Percentiles rank a stretch among this genome's conserved stretches.
Conservation (phyloP, 176 grass and related monocot genomes). For the Musa schizocarpa region DNA sequence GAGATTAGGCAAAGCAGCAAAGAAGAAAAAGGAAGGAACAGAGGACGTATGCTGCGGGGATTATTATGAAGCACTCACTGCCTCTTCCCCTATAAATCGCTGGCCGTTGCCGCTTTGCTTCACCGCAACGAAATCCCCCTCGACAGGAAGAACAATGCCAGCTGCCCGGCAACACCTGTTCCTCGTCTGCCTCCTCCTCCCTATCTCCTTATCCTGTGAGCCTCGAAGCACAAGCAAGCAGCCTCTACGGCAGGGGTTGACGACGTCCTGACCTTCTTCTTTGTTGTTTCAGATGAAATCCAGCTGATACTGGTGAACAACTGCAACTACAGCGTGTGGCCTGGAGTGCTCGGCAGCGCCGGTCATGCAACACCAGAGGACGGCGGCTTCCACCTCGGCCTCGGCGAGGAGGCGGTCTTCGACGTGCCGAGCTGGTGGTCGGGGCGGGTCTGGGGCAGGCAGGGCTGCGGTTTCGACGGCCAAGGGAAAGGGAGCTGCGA, state of each 20-base stretch:
- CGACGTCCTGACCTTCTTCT: not conserved
- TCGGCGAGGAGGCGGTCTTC: conserved; percentile 51
- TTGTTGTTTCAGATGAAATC: conserved; percentile 24
- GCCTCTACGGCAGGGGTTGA: no score
- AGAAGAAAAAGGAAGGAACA: conserved; percentile 15
- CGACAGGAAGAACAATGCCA: not conserved
- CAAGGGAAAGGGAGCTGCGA: conserved; percentile 31
- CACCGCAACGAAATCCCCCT: not conserved
- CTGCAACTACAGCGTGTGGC: conserved; percentile 77
- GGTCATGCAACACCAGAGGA: conserved; percentile 54
- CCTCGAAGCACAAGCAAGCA: no score
- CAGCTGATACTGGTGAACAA: conserved; percentile 96
- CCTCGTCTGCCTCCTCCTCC: conserved; percentile 15
- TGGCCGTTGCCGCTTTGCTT: not conserved
- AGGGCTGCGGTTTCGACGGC: conserved; percentile 63
- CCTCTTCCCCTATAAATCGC: not conserved
- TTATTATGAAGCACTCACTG: conserved; percentile 3
- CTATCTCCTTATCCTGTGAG: conserved; percentile 23
- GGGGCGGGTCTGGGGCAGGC: conserved; percentile 62
- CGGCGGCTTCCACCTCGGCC: conserved; percentile 61
- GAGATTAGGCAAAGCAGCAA: not conserved
- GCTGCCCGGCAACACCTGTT: not conserved
- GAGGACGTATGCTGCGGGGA: not conserved
- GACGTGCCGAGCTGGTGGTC: conserved; percentile 67
- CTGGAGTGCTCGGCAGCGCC: conserved; percentile 50